Base-by-base conservation (phyloP, 495 filamentous ascomycete genomes). In the Neurospora tetraspora region DNA sequence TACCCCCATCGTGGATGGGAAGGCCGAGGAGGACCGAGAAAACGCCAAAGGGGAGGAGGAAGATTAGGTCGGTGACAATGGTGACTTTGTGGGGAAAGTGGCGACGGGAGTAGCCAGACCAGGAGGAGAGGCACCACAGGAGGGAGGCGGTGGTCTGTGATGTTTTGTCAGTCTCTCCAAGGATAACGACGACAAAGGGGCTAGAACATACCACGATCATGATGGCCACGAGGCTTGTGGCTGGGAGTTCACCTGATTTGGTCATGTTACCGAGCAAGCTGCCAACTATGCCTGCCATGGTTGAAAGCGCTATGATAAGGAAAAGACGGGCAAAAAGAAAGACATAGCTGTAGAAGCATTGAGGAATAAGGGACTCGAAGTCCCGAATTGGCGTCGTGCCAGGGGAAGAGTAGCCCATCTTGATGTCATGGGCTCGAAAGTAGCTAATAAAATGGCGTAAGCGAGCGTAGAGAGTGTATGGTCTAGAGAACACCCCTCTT, bases 241-340 rank as follows among this genome's bases (percentile, higher is more conserved):
- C 92, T 91, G 1, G 91, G 88, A 11, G 86, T 85, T 43, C 86
- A 84, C 69, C 89, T 85, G 65, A 80, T 85, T 31, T 75, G 18
- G 93, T 87, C 73, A 96, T 93, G 37, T 89, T 82, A 7, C 89
- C 86, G 77, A 96, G 89, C 84, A 96, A 94, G 78, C 92, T 92
- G 71, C 91, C 87, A 3, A 89, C 89, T 75, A 95, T 88, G 72
- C 92, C 92, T 76, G 96, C 90, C 74, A 93, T 89, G 71, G 87
- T 36, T 3, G 84, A 75, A 95, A 86, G 74, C 96, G 89, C 23
- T 23, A 37, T 71, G 39, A 23, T 23, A 10, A 71, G 39, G 6
- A 71, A 20, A 47, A 59, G 11, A 71, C 43, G 39, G 39, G 43
- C 23, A 71, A 47, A 45, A 34, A 71, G 43, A 71, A 39, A 71